A percentile compares a stretch with the other conserved stretches of the same genome.
These are phyloP conservation scores for Phlyctochytrium bullatum DNA, from an alignment of 192 early-diverging fungal species.

Conservation along the genomic window DNA sequence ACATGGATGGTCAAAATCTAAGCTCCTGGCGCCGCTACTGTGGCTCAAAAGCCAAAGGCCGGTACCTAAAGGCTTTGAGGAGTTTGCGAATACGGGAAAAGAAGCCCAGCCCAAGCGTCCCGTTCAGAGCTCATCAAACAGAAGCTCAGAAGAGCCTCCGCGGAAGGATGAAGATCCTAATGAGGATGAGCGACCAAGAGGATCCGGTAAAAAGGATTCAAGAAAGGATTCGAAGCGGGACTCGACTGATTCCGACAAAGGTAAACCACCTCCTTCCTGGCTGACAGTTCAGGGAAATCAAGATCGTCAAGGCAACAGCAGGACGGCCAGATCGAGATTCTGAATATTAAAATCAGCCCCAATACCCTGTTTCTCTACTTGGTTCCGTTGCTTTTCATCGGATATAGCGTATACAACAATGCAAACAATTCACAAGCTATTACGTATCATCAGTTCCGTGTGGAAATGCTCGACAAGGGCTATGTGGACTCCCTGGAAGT, in stretches of 20 bases:
- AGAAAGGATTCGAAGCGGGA: background rate
- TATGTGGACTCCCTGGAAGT: constrained; percentile 88
- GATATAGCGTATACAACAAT: constrained; percentile 25
- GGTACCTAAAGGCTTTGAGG: background rate
- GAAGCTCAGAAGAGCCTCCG: background rate
- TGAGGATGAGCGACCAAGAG: constrained; percentile 14
- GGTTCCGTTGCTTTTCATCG: constrained; percentile 29
- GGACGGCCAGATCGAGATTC: constrained; percentile 7
- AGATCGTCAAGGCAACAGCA: constrained; percentile 26
- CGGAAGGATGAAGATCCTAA: background rate
- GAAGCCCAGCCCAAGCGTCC: no score
- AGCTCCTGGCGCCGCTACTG: no score
- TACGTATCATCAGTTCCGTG: constrained; percentile 91
- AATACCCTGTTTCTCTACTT: constrained; percentile 31
- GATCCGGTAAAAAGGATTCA: background rate
- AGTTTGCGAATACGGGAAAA: background rate
- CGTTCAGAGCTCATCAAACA: background rate
- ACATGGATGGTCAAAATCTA: no score
- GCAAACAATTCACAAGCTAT: constrained; percentile 53
- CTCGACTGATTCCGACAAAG: background rate
- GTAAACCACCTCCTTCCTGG: background rate
- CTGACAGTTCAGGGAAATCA: background rate
- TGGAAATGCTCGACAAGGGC: constrained; percentile 84
- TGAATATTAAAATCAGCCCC: constrained; percentile 36
- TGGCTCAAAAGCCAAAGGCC: constrained; percentile 3